A percentile compares a stretch with the other conserved stretches of the same genome.
Conservation (phyloP, 495 filamentous ascomycete genomes). For the Hypoxylon rickii region DNA sequence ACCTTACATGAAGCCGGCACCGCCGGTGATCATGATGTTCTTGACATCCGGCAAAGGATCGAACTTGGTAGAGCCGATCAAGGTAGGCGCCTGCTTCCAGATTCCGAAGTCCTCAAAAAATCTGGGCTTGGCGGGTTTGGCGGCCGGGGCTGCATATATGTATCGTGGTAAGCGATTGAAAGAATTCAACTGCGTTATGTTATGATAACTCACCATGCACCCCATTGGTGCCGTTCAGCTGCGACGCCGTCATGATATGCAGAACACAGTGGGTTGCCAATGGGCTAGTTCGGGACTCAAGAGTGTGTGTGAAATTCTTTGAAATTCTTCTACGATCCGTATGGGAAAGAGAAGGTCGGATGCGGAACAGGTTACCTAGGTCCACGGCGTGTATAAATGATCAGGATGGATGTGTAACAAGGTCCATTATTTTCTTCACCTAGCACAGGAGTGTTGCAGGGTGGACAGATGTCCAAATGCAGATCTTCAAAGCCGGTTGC, state of each 20-base stretch:
- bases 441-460: conserved; percentile 20
- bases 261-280: conserved; percentile 11
- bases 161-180: conserved; percentile 8
- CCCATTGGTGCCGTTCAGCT: conserved; percentile 35
- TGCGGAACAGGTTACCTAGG: conserved; percentile 5
- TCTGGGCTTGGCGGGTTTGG: conserved; percentile 31
- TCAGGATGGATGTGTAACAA: conserved; percentile 20
- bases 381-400: conserved; percentile 12
- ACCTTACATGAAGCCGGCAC: conserved; percentile 72
- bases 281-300: conserved; percentile 8
- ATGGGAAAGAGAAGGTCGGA: background rate
- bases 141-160: conserved; percentile 11
- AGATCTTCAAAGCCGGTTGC: conserved; percentile 22
- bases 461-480: conserved; percentile 35
- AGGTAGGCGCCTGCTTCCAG: conserved; percentile 69
- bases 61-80: conserved; percentile 67
- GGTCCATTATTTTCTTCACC: conserved; percentile 29
- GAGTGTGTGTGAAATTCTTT: conserved; percentile 1
- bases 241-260: conserved; percentile 31
- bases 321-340: background rate
- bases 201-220: conserved; percentile 30
- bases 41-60: conserved; percentile 63
- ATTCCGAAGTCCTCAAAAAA: conserved; percentile 58
- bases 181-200: conserved; percentile 2
- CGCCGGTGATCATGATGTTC: conserved; percentile 75